phyloP scores from a whole-genome alignment of 331 rosid species.

The Prunus yedoensis region DNA sequence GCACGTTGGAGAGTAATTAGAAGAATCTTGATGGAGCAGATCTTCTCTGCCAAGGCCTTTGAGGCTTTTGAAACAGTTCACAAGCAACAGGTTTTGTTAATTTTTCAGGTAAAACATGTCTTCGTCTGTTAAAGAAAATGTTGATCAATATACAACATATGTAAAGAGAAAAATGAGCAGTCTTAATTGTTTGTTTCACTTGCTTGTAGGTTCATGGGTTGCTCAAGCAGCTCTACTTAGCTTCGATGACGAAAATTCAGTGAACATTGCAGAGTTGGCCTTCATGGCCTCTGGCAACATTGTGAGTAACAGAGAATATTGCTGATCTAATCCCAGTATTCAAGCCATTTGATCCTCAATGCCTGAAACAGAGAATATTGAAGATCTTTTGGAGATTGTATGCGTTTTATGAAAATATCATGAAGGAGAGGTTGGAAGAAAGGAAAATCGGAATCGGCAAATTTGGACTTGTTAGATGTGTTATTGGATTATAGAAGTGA shows the following conservation, averaged over 20 bases:
- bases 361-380: not conserved
- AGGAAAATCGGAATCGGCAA: not conserved
- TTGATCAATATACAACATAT: no score
- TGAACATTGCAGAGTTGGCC: not conserved
- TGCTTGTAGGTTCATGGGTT: not conserved
- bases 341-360: not conserved
- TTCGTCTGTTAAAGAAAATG: no score
- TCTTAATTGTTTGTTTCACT: not conserved
- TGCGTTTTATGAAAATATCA: not conserved
- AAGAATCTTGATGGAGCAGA: not conserved
- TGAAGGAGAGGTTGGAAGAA: not conserved
- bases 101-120: no score
- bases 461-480: not conserved
- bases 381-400: not conserved
- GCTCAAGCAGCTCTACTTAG: not conserved
- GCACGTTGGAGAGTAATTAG: not conserved
- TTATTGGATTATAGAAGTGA: not conserved
- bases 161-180: no score
- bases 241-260: not conserved
- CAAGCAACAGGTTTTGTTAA: not conserved
- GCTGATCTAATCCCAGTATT: not conserved
- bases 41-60: not conserved
- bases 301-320: not conserved
- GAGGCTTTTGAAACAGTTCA: not conserved
- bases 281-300: not conserved